These are phyloP conservation scores for Hanseniaspora lindneri DNA, from an alignment of 805 yeast species.

Conservation along the genomic window DNA sequence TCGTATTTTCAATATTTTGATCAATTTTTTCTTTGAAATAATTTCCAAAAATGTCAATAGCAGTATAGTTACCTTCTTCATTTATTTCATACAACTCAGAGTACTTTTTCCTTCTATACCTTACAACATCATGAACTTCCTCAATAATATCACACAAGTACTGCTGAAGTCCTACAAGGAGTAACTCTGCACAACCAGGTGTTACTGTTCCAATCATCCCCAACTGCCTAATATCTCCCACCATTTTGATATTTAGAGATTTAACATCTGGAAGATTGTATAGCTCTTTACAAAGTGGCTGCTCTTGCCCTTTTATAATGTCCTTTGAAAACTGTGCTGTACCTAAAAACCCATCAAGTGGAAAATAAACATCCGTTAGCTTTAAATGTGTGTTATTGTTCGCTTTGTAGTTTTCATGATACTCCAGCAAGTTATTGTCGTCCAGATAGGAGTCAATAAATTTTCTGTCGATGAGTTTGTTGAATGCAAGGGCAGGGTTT, in stretches of 20 bases:
- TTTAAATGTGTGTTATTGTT: slow-evolving; percentile 8
- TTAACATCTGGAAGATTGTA: slow-evolving; percentile 76
- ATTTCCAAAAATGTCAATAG: slow-evolving; percentile 7
- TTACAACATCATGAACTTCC: slow-evolving; percentile 58
- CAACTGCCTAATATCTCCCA: slow-evolving; percentile 77
- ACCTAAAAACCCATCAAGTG: slow-evolving; percentile 14
- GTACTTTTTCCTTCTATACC: slow-evolving; percentile 43
- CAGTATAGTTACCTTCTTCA: slow-evolving; percentile 26
- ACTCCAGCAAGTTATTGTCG: slow-evolving; percentile 8
- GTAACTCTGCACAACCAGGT: slow-evolving; percentile 63
- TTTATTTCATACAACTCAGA: slow-evolving; percentile 29
- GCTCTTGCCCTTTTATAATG: slow-evolving; percentile 69
- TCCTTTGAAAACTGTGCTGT: slow-evolving; percentile 78
- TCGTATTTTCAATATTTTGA: slow-evolving; percentile 12
- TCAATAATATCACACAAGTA: slow-evolving; percentile 68
- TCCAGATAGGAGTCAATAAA: slow-evolving; percentile 12
- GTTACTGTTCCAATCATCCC: slow-evolving; percentile 77
- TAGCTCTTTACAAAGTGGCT: slow-evolving; percentile 66
- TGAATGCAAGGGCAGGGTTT: slow-evolving; percentile 6
- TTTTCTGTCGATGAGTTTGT: slow-evolving; percentile 5
- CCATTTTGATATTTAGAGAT: slow-evolving; percentile 51
- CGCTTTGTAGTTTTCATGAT: slow-evolving; percentile 14
- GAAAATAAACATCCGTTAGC: slow-evolving; percentile 5
- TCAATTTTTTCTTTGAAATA: slow-evolving; percentile 7
- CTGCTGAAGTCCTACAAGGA: slow-evolving; percentile 68